Base-by-base conservation (phyloP, 768 basidiomycete genomes). In the Botryobasidium botryosum region DNA sequence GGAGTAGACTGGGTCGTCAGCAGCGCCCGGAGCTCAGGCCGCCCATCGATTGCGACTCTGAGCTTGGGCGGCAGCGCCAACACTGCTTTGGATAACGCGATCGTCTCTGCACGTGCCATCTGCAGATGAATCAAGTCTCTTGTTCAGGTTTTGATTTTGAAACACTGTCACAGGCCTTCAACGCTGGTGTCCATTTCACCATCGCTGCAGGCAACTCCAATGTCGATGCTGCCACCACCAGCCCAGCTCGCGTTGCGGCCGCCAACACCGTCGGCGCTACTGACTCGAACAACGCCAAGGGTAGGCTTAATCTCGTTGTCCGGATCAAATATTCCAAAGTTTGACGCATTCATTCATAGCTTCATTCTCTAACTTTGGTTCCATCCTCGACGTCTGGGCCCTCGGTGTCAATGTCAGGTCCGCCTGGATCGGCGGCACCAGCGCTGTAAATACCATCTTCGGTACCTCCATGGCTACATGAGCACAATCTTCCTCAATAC, bases 31-130 rank as follows among this genome's bases (percentile, higher is more conserved):
- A 24, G 53, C 6, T 52, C 55, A 29, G 52, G 56, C 0, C 49
- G 56, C 17, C 62, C 66, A 3, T 57, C 58, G 1, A 55, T 67
- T 32, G 60, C 58, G 5, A 59, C 56, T 13, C 59, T 65, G 61
- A 65, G 62, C 39, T 55, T 65, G 6, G 63, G 63, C 21, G 64
- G 64, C 21, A 33, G 46, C 26, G 53, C 52, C 1, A 42, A 43
- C 25, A 51, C 49, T 2, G 47, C 61, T 5, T 31, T 65, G 5
- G 61, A 67, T 46, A 52, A 52, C 35, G 63, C 65, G 2, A 61
- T 64, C 6, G 44, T 50, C 20, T 31, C 53, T 25, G 55, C 52
- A 47, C 17, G 48, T 42, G 13, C n/a, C 12, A 13, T 25, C 17
- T 17, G n/a, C n/a, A n/a, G n/a, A n/a, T n/a, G n/a, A n/a, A n/a